A percentile compares a stretch with the other conserved stretches of the same genome.
These are phyloP conservation scores for Picea sitchensis DNA, from an alignment of 75 land plant species.

Conservation along the genomic window DNA sequence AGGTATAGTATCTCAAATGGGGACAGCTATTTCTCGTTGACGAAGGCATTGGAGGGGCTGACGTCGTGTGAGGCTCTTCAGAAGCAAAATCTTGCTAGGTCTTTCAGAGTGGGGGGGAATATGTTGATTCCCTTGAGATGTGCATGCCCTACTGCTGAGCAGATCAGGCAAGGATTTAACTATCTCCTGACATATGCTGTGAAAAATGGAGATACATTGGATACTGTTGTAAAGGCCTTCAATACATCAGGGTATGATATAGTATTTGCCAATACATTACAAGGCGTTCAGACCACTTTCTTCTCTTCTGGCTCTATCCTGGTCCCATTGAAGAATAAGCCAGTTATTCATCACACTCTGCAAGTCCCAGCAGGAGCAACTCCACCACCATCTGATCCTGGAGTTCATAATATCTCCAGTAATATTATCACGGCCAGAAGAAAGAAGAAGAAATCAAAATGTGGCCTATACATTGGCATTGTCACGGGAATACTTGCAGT, in stretches of 20 bases:
- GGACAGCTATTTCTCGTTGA: constrained; percentile 45
- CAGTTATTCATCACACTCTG: neutral
- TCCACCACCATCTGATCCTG: constrained; percentile 3
- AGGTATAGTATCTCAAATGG: constrained; percentile 36
- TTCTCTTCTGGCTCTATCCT: constrained; percentile 36
- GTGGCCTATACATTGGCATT: neutral
- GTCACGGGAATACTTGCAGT: neutral
- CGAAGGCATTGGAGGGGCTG: neutral
- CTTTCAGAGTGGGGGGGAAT: constrained; percentile 4
- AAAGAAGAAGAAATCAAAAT: neutral
- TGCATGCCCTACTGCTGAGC: constrained; percentile 33
- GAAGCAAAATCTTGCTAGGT: constrained; percentile 18
- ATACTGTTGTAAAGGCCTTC: constrained; percentile 7
- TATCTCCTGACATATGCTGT: constrained; percentile 27
- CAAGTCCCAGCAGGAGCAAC: neutral
- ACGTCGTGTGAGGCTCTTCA: constrained; percentile 28
- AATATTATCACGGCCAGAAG: no score
- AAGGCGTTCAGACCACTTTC: neutral
- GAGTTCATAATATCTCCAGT: no score
- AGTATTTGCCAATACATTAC: constrained; percentile 10
- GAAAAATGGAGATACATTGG: constrained; percentile 13
- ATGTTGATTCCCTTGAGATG: constrained; percentile 30
- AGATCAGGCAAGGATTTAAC: constrained; percentile 15
- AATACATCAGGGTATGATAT: constrained; percentile 10
- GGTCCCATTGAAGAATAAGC: constrained; percentile 39